phyloP scores from a whole-genome alignment of 2,329 filamentous ascomycete genomes.

The Colletotrichum liriopes region DNA sequence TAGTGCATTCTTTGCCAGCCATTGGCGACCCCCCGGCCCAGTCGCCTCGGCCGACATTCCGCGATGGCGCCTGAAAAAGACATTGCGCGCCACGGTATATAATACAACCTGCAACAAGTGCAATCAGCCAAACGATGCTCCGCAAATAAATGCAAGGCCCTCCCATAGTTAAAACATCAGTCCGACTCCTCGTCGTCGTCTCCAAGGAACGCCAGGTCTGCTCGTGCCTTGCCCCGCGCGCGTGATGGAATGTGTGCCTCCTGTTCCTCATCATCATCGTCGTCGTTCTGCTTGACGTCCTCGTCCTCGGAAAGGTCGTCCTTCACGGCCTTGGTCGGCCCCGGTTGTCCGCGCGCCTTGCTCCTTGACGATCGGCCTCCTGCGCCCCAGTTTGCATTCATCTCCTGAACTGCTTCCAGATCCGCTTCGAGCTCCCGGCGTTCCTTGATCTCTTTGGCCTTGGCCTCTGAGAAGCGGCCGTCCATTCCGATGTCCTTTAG shows the following conservation, averaged over 20 bases:
- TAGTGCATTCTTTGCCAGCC: conserved; percentile 1
- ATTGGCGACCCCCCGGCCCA: background rate
- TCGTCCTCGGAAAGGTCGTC: conserved; percentile 53
- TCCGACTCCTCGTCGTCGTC: conserved; percentile 77
- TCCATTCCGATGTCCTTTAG: conserved; percentile 89
- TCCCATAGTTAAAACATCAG: conserved; percentile 44
- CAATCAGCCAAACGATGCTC: conserved; percentile 30
- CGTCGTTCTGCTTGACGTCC: conserved; percentile 47
- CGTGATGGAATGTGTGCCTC: conserved; percentile 59
- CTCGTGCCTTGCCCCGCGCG: conserved; percentile 62
- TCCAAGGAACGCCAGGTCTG: conserved; percentile 76
- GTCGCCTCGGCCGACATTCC: conserved; percentile 30
- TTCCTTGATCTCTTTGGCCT: conserved; percentile 90
- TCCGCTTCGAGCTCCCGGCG: conserved; percentile 87
- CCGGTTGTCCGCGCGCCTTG: conserved; percentile 46
- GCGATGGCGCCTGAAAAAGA: conserved; percentile 18
- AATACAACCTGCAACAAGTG: conserved; percentile 31
- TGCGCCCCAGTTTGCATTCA: conserved; percentile 83
- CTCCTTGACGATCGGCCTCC: conserved; percentile 59
- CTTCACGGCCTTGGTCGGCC: conserved; percentile 47
- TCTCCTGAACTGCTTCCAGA: conserved; percentile 86
- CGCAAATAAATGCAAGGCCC: background rate
- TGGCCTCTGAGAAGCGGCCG: conserved; percentile 88
- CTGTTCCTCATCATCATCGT: conserved; percentile 51
- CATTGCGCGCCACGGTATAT: conserved; percentile 19